Evolutionary conservation across 768 basidiomycete species (phyloP).

Genomic region (Terana coerulea): DNA sequence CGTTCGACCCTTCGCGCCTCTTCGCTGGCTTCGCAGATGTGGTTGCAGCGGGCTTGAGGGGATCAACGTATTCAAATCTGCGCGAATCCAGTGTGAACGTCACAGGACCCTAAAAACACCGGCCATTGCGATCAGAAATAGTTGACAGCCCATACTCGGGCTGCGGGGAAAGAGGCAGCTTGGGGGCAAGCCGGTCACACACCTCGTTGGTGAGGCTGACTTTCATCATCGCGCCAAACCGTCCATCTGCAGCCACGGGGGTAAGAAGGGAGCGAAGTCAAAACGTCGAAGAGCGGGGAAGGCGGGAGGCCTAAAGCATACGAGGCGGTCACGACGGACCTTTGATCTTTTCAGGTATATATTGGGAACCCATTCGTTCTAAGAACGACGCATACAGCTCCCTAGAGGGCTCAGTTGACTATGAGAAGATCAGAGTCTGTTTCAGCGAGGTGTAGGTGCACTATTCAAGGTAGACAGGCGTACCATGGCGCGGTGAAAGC

Average conservation of each 20-base stretch:
- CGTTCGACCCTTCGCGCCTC: background rate
- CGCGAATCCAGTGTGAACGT: slow-evolving; percentile 83
- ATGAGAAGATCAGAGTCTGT: slow-evolving; percentile 8
- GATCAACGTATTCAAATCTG: slow-evolving; percentile 63
- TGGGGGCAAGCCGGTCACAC: slow-evolving; percentile 18
- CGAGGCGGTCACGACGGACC: slow-evolving; percentile 40
- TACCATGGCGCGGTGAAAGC: slow-evolving; percentile 94
- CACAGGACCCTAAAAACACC: slow-evolving; percentile 62
- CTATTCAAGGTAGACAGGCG: slow-evolving; percentile 20
- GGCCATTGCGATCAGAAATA: slow-evolving; percentile 7
- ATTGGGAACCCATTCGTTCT: slow-evolving; percentile 57
- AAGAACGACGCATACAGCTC: slow-evolving; percentile 72
- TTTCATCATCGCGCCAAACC: slow-evolving; percentile 96
- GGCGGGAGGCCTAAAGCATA: slow-evolving; percentile 12
- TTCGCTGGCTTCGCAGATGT: slow-evolving; percentile 1
- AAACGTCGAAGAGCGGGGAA: slow-evolving; percentile 6
- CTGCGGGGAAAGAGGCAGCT: slow-evolving; percentile 6
- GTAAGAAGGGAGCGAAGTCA: slow-evolving; percentile 10
- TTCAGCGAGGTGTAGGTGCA: background rate
- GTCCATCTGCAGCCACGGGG: slow-evolving; percentile 59
- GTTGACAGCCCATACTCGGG: slow-evolving; percentile 11
- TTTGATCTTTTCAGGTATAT: slow-evolving; percentile 75
- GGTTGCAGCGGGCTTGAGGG: background rate
- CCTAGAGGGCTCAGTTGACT: slow-evolving; percentile 68
- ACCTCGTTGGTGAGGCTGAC: slow-evolving; percentile 88